Conservation (phyloP, 2,329 filamentous ascomycete species). For the Verticillium albo-atrum region DNA sequence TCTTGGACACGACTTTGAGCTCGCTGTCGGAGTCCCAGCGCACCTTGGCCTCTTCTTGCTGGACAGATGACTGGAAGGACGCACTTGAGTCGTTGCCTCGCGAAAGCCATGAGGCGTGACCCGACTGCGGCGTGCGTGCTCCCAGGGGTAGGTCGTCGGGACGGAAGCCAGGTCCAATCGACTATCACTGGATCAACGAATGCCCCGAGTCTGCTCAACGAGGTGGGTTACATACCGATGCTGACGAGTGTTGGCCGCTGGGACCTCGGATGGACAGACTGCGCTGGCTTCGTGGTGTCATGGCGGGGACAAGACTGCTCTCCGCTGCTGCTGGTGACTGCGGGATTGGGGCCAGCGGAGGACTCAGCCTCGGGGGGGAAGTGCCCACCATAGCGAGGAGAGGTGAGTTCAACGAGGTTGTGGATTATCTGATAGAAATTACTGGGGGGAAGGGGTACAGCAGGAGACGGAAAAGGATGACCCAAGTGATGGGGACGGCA, state of each 20-base stretch:
- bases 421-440: not conserved
- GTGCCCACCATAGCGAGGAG: not conserved
- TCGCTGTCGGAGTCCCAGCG: slow-evolving; percentile 35
- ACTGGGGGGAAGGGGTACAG: not conserved
- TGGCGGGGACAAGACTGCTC: not conserved
- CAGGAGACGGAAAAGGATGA: not conserved
- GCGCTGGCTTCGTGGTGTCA: slow-evolving; percentile 7
- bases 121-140: slow-evolving; percentile 24
- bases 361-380: not conserved
- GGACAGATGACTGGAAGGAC: slow-evolving; percentile 29
- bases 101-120: slow-evolving; percentile 25
- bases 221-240: not conserved
- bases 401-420: not conserved
- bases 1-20: slow-evolving; percentile 31
- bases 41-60: slow-evolving; percentile 32
- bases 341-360: not conserved
- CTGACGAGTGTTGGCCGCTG: slow-evolving; percentile 1
- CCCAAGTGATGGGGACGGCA: slow-evolving; percentile 4
- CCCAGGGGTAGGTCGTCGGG: slow-evolving; percentile 20
- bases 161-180: slow-evolving; percentile 25
- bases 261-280: slow-evolving; percentile 9
- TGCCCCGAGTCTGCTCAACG: slow-evolving; percentile 2
- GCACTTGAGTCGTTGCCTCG: slow-evolving; percentile 25
- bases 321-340: not conserved
- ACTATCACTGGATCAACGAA: slow-evolving; percentile 16